A percentile compares a stretch with the other conserved stretches of the same genome.
Evolutionary conservation across 805 yeast genomes (phyloP).

Genomic region (Candida patagonica): DNA sequence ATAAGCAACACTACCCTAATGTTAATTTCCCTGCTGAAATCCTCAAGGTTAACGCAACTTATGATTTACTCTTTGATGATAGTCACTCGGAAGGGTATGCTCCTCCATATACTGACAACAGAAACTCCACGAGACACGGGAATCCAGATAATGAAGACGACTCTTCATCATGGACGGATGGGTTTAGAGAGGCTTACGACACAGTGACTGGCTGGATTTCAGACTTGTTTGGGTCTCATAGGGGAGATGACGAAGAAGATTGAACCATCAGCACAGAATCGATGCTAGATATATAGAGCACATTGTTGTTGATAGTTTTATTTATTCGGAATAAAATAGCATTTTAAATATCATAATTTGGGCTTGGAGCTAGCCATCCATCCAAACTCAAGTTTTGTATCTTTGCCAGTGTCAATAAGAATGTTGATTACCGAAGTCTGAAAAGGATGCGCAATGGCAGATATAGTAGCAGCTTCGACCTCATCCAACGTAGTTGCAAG

Average conservation of each 20-base stretch:
- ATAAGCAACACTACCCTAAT: constrained; percentile 26
- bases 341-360: constrained; percentile 18
- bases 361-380: constrained; percentile 52
- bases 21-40: constrained; percentile 20
- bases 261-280: neutral
- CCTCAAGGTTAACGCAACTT: constrained; percentile 24
- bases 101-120: neutral
- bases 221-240: neutral
- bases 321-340: neutral
- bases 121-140: neutral
- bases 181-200: neutral
- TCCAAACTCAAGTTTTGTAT: constrained; percentile 49
- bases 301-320: no score
- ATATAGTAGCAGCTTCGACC: constrained; percentile 26
- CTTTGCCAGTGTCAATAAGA: constrained; percentile 50
- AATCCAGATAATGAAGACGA: neutral
- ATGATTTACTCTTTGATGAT: constrained; percentile 17
- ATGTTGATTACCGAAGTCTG: constrained; percentile 46
- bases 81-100: constrained; percentile 1
- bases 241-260: neutral
- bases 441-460: constrained; percentile 29
- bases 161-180: constrained; percentile 1
- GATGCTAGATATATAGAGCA: neutral
- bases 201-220: constrained; percentile 4
- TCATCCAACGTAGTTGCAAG: constrained; percentile 36